A percentile compares a stretch with the other conserved stretches of the same genome.
phyloP scores from a whole-genome alignment of 2,329 filamentous ascomycete species.

The Peltaster fructicola region DNA sequence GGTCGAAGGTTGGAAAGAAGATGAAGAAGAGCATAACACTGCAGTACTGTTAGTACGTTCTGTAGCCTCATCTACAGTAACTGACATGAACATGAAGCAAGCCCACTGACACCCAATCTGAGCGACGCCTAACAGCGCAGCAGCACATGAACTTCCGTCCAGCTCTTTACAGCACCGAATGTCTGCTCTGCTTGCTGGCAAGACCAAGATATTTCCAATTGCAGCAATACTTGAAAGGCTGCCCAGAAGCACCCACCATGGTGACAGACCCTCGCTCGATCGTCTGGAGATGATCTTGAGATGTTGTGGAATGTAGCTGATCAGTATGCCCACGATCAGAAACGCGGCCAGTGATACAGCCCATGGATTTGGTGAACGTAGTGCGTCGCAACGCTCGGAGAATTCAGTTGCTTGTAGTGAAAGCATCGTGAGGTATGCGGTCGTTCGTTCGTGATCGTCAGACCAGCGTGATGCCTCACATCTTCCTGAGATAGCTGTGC shows the following conservation, averaged over 20 bases:
- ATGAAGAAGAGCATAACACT: constrained; percentile 87
- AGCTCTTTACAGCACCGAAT: constrained; percentile 74
- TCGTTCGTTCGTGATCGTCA: too few relatives aligned
- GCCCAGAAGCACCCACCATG: constrained; percentile 88
- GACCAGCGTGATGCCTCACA: too few relatives aligned
- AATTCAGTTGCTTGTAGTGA: too few relatives aligned
- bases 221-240: constrained; percentile 70
- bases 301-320: constrained; percentile 92
- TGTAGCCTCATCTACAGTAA: neutral
- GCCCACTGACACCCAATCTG: constrained; percentile 86
- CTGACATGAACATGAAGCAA: constrained; percentile 82
- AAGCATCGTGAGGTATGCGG: too few relatives aligned
- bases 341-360: constrained; percentile 25
- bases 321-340: constrained; percentile 70
- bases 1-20: constrained; percentile 50
- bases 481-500: too few relatives aligned
- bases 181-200: constrained; percentile 67
- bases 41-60: constrained; percentile 3
- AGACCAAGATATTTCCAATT: constrained; percentile 79
- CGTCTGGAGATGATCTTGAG: constrained; percentile 71
- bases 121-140: constrained; percentile 70
- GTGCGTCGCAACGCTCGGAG: constrained; percentile 11
- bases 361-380: constrained; percentile 12
- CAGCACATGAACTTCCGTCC: constrained; percentile 64
- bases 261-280: constrained; percentile 86